Base-by-base conservation (phyloP, 2,329 filamentous ascomycete genomes). In the Aspergillus unguis region DNA sequence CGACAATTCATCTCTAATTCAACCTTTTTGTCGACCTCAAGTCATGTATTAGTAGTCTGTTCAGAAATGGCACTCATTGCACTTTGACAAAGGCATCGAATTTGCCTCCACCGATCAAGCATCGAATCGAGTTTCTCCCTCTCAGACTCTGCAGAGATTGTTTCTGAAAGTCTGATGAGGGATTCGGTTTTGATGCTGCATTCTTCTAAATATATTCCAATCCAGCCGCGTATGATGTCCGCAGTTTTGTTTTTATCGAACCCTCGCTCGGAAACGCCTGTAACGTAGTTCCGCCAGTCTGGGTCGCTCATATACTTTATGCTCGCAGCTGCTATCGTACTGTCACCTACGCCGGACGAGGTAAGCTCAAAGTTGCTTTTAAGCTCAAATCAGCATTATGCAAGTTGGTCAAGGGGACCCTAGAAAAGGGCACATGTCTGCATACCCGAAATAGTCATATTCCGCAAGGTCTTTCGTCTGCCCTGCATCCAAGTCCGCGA, bases 21-120 rank as follows among this genome's bases (percentile, higher is more conserved):
- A 23, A 9, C 35, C 25, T 47, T 8, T 17, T 10, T 25, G 5
- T 23, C 2, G 10, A 5, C 29, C 41, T 11, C 10, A 9, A 32
- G n/a, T 4, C 17, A 9, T 11, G 17, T 17, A 25, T 10, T 25
- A 33, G n/a, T 44, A 31, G 25, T 27, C 26, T 44, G 44, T 7
- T 31, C 4, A 27, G 32, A 6, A 6, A 33, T 44, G 41, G 44
- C 35, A 17, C 37, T 32, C 37, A 64, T 41, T 11, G 61, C 62
- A 17, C 37, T 46, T 8, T 65, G 51, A 53, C 67, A 67, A 25
- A 71, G 37, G 27, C 36, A 48, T 52, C 46, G 52, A 29, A 72
- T 69, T 53, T 71, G 69, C 31, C 50, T 62, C 70, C 70, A 72
- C 46, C 70, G 60, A 11, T 50, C 55, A 9, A 63, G 29, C 32